Evolutionary conservation across 352 stramenopile species (phyloP), one percentile per base, ranked within the genome.

Genomic region (Pythium periplocum): DNA sequence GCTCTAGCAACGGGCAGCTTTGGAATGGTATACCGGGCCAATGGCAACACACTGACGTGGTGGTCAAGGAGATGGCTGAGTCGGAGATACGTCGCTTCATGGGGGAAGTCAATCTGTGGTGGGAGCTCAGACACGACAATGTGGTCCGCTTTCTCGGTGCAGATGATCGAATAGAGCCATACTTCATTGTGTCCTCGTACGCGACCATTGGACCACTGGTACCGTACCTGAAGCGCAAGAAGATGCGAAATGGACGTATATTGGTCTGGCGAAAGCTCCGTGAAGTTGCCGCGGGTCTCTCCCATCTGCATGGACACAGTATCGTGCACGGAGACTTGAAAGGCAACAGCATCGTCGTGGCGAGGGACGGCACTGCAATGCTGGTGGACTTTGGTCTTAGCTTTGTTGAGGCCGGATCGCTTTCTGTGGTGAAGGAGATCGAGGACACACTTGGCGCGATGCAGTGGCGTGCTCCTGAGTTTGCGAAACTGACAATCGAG

Each of bases 301-400:
- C 3, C 1, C 64, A 68, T 36, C 47, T 68, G 0, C 61, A 68
- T 37, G 41, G 59, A 11, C 40, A 47, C 1, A 37, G 43, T 1
- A 60, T 68, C 33, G 38, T 67, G 10, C 60, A 67, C 34, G 54
- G 60, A 1, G 53, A 75, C 41, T 42, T 75, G 17, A 63, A 66
- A 8, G 54, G 62, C 8, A 62, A 59, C 45, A 71, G 69, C 31
- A 68, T 74, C 46, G 47, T 74, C 30, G 49, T 74, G 4, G 52
- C 52, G 6, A 46, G 47, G n/a, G 39, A 66, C 26, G 59, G 55
- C 4, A n/a, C 51, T 3, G 59, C 59, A 1, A 68, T 68, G 35
- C 55, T 74, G 11, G 36, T 62, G 11, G 61, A 69, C 44, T 74
- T 74, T 37, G 57, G 59, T 2, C 40, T 71, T 10, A 68, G 50